Evolutionary conservation across 2,329 filamentous ascomycete genomes (phyloP).

Genomic region (Alternaria sp.): DNA sequence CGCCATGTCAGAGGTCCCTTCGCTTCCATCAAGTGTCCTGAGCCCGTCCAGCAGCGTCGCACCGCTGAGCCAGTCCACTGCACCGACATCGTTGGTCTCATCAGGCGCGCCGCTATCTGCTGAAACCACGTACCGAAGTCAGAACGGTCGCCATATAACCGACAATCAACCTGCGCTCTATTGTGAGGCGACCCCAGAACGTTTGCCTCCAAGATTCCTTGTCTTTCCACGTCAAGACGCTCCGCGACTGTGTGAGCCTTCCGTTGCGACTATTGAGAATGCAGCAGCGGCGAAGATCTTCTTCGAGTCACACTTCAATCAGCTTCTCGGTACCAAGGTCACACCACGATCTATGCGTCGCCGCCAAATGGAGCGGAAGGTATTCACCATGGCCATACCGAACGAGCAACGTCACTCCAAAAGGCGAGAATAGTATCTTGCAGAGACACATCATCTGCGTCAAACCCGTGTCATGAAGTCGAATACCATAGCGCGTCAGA

Average conservation of each 20-base stretch:
- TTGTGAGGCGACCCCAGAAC: constrained; percentile 20
- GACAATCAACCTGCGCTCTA: constrained; percentile 23
- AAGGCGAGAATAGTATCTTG: constrained; percentile 65
- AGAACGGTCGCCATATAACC: constrained; percentile 19
- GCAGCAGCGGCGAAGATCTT: constrained; percentile 83
- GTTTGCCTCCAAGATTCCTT: constrained; percentile 30
- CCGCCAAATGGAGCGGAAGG: constrained; percentile 66
- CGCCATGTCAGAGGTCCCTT: constrained; percentile 23
- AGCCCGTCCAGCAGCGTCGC: constrained; percentile 33
- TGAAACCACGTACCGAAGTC: constrained; percentile 32
- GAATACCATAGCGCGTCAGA: constrained; percentile 58
- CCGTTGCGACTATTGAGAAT: constrained; percentile 72
- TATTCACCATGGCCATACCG: constrained; percentile 64
- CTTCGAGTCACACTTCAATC: constrained; percentile 83
- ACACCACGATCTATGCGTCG: constrained; percentile 67
- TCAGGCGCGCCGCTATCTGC: constrained; percentile 39
- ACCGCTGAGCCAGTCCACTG: constrained; percentile 40
- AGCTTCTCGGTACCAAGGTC: constrained; percentile 62
- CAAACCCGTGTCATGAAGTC: constrained; percentile 73
- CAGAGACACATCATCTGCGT: constrained; percentile 78
- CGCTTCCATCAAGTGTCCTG: constrained; percentile 35
- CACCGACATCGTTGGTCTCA: constrained; percentile 44
- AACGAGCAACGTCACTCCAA: constrained; percentile 62
- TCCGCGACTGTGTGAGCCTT: constrained; percentile 42
- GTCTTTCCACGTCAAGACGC: constrained; percentile 45